A percentile compares a stretch with the other conserved stretches of the same genome.
Evolutionary conservation across 192 early-diverging fungal species (phyloP).

Genomic region (Umbelopsis ramanniana): DNA sequence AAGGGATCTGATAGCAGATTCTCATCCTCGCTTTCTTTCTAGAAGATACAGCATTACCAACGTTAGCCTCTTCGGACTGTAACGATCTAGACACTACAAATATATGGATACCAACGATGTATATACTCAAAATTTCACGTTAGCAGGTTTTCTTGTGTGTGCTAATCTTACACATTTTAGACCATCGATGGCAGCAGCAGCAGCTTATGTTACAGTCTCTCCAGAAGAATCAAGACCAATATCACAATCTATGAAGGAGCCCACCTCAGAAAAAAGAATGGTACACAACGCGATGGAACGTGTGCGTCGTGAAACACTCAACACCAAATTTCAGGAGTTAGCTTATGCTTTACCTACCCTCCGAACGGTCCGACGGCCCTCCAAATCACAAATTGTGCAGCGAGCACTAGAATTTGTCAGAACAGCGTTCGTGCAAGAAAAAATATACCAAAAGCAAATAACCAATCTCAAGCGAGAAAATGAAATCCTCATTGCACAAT

Average conservation of each 20-base stretch:
- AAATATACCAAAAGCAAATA: conserved; percentile 17
- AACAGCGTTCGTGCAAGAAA: conserved; percentile 17
- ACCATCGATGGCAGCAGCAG: background rate
- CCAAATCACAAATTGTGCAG: conserved; percentile 76
- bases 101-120: background rate
- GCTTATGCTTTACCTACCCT: conserved; percentile 75
- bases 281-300: conserved; percentile 79
- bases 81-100: background rate
- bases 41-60: background rate
- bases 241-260: background rate
- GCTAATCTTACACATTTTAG: background rate
- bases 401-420: conserved; percentile 68
- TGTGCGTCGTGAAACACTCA: conserved; percentile 76
- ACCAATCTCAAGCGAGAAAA: conserved; percentile 15
- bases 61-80: background rate
- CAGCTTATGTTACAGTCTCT: background rate
- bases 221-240: background rate
- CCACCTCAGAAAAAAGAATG: conserved; percentile 60
- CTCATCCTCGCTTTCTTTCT: background rate
- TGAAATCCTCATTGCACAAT: conserved; percentile 10
- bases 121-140: background rate
- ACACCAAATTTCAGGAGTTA: conserved; percentile 76
- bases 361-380: conserved; percentile 67
- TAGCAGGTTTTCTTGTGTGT: too few relatives aligned
- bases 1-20: background rate